Base-by-base conservation (phyloP, 2,329 filamentous ascomycete genomes). In the Herpotrichia juniperi region DNA sequence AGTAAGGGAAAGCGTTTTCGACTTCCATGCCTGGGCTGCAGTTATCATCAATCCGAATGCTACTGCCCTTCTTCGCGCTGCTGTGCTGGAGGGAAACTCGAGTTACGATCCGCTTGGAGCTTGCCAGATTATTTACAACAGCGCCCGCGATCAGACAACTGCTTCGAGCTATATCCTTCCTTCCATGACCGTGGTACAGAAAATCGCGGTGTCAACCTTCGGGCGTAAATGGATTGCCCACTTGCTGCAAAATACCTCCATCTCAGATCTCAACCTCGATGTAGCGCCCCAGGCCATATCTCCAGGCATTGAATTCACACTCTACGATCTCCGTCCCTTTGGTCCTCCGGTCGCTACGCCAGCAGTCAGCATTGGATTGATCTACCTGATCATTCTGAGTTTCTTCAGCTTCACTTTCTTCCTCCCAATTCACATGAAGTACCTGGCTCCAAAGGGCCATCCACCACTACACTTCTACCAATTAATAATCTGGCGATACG, bases 391-490 rank as follows among this genome's bases (percentile, higher is more conserved):
- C 63, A 87, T 88, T 64, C 76, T 87, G 40, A 81, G 83, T 0
- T 88, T 88, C 73, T 87, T 87, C 75, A 84, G 80, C 26, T 87
- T 85, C 66, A 77, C 80, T 0, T 88, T 88, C 73, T 84, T 87
- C 61, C 72, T 88, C 32, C 85, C 85, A 0, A 81, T 87, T 17
- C 84, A 88, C 62, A 78, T 78, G 55, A 80, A 82, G 62, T 85
- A 86, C 62, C 75, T 86, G 45, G 74, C 75, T 3, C 79, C 81
- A 0, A 77, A 80, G 48, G 78, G 78, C 14, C 83, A 86, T 55
- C 83, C 82, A 3, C 81, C 83, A 0, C 74, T 88, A 1, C 79
- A 82, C 46, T 82, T 83, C 62, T 74, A 73, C 53, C 83, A 88
- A 48, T 77, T 86, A 22, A 76, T 87, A 16, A 54, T 83, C 17